These are phyloP conservation scores for Hortiboletus rubellus DNA, from an alignment of 1,284 basidiomycete genomes.

Conservation along the genomic window DNA sequence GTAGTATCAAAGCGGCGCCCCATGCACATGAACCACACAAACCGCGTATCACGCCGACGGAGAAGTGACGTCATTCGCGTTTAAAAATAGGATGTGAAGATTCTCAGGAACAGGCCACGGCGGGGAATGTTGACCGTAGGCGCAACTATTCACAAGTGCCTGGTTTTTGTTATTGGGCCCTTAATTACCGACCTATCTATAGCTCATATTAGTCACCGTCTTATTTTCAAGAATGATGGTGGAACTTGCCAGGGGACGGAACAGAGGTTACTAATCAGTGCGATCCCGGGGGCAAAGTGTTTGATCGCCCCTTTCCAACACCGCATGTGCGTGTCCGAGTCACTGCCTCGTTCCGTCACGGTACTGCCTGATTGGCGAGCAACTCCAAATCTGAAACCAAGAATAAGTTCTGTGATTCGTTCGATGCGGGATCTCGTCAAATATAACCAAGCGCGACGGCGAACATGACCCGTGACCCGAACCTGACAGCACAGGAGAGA, in stretches of 20 bases:
- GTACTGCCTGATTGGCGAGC: neutral
- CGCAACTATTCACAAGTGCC: too few species aligned
- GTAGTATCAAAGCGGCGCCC: neutral
- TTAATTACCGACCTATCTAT: too few species aligned
- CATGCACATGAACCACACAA: too few species aligned
- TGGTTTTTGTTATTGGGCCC: too few species aligned
- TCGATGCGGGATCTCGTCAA: neutral
- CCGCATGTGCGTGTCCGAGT: neutral
- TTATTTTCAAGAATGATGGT: neutral
- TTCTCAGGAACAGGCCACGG: neutral
- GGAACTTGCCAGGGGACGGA: neutral
- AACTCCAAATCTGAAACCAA: neutral
- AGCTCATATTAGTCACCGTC: too few species aligned
- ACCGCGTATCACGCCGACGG: too few species aligned
- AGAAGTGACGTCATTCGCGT: neutral
- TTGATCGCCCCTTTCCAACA: neutral
- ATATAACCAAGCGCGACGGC: neutral
- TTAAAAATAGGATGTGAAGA: neutral
- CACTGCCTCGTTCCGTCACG: too few species aligned
- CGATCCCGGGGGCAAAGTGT: too few species aligned
- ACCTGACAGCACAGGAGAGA: too few species aligned
- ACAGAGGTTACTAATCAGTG: too few species aligned
- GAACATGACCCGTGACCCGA: neutral
- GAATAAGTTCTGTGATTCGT: too few species aligned
- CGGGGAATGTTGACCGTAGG: slow-evolving; percentile 4